Base-by-base conservation (phyloP, 2,329 filamentous ascomycete species). In the Hymenoscyphus salicellus region DNA sequence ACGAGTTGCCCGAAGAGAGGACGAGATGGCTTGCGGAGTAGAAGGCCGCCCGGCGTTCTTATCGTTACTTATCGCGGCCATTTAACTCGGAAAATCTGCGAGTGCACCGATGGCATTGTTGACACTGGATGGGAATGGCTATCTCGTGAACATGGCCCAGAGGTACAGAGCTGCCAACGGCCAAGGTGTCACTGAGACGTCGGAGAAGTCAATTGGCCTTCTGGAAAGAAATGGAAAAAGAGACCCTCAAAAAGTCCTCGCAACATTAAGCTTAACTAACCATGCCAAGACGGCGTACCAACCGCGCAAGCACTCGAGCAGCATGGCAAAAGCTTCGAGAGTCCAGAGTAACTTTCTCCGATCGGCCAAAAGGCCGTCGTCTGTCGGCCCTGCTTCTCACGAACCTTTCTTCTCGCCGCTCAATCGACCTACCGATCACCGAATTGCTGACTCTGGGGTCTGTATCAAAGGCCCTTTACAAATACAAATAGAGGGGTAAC, bases 1-100 rank as follows among this genome's bases (percentile, higher is more conserved):
- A 17, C 5, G n/a, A 32, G 49, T 66, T 66, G 64, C 56, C 65
- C 63, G 65, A 66, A 63, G 65, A 63, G 62, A 63, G 58, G 65
- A 58, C 43, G 63, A 62, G 41, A 49, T n/a, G 62, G 56, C 59
- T 55, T n/a, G 60, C 49, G 33, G 60, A 23, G 41, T 52, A 23
- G 14, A 20, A 46, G 28, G 17, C 43, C 38, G 28, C 20, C 20
- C 26, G 16, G 23, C n/a, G 28, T 58, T 43, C 57, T 59, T 59
- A 63, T 58, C 46, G 52, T 55, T 49, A 38, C 56, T 63, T 63
- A 63, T 63, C 55, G 56, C 61, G 55, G 61, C 23, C 56, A 38
- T 52, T 36, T 16, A 23, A 36, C 17, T 59, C 23, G 3, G n/a
- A 7, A n/a, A n/a, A n/a, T n/a, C n/a, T n/a, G n/a, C n/a, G n/a